Evolutionary conservation across 1,284 basidiomycete species (phyloP).

Genomic region (Moesziomyces sp.): DNA sequence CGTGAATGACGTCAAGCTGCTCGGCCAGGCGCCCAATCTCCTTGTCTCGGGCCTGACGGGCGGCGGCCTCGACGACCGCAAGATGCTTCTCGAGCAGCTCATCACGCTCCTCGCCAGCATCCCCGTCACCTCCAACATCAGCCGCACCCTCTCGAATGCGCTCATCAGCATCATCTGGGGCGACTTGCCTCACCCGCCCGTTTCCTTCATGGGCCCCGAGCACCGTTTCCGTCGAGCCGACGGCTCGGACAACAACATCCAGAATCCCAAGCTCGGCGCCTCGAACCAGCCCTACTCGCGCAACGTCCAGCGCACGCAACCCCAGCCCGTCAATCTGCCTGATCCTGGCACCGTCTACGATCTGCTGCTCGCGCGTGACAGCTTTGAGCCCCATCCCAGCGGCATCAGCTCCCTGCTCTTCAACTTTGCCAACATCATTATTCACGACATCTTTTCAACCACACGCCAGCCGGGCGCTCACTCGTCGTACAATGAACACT

Average conservation of each 20-base stretch:
- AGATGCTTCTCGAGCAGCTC: slow-evolving; percentile 56
- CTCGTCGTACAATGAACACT: slow-evolving; percentile 74
- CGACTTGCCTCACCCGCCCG: slow-evolving; percentile 79
- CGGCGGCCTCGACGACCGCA: slow-evolving; percentile 53
- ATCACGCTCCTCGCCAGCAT: slow-evolving; percentile 49
- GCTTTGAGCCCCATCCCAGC: slow-evolving; percentile 47
- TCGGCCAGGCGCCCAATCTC: slow-evolving; percentile 33
- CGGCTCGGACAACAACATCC: slow-evolving; percentile 75
- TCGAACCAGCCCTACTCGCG: slow-evolving; percentile 41
- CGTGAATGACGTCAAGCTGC: slow-evolving; percentile 40
- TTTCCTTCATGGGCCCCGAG: slow-evolving; percentile 73
- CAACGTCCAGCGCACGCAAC: slow-evolving; percentile 37
- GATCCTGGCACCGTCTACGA: slow-evolving; percentile 50
- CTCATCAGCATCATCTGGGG: slow-evolving; percentile 52
- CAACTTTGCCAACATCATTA: slow-evolving; percentile 60
- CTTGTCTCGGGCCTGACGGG: slow-evolving; percentile 22
- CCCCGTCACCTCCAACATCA: slow-evolving; percentile 42
- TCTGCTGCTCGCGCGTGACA: slow-evolving; percentile 36
- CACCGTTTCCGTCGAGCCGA: slow-evolving; percentile 62
- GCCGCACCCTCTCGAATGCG: slow-evolving; percentile 29
- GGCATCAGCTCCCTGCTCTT: slow-evolving; percentile 58
- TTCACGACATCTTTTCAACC: slow-evolving; percentile 62
- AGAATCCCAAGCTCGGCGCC: slow-evolving; percentile 76
- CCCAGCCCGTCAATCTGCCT: slow-evolving; percentile 36
- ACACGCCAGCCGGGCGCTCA: slow-evolving; percentile 24